These are phyloP conservation scores for Trypanosomatidae sp. DNA, from an alignment of 208 protist species.

Conservation along the genomic window DNA sequence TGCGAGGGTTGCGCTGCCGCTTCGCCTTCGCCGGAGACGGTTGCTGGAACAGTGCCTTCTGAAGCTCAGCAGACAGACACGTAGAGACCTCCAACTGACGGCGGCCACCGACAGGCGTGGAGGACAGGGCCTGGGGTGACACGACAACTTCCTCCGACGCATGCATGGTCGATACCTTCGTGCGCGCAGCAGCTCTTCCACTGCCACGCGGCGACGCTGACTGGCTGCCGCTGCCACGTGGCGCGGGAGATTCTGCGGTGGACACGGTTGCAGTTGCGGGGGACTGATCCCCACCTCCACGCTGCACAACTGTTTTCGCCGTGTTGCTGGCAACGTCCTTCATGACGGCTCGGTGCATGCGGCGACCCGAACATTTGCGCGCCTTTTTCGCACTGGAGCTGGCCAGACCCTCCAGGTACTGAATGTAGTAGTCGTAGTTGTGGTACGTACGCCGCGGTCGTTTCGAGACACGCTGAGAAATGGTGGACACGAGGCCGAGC, in stretches of 20 bases:
- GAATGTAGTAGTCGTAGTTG: slow-evolving; percentile 41
- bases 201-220: not conserved
- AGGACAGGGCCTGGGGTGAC: slow-evolving; percentile 2
- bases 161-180: not conserved
- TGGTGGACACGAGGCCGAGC: slow-evolving; percentile 28
- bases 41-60: slow-evolving; percentile 25
- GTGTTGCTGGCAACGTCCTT: slow-evolving; percentile 14
- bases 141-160: not conserved
- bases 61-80: slow-evolving; percentile 27
- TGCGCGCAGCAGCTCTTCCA: not conserved
- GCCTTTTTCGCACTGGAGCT: slow-evolving; percentile 30
- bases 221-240: not conserved
- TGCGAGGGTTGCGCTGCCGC: not conserved
- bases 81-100: slow-evolving; percentile 21
- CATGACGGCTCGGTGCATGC: slow-evolving; percentile 16
- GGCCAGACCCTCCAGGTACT: slow-evolving; percentile 38
- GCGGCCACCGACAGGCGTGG: not conserved
- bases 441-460: slow-evolving; percentile 31
- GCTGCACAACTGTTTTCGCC: not conserved
- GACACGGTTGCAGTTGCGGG: not conserved
- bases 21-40: not conserved
- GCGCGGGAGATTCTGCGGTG: not conserved
- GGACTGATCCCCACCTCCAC: too few species aligned
- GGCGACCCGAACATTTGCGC: slow-evolving; percentile 13
- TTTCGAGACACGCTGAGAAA: slow-evolving; percentile 41